A percentile compares a stretch with the other conserved stretches of the same genome.
These are phyloP conservation scores for Microdochium paspali DNA, from an alignment of 2,329 filamentous ascomycete species.

Conservation along the genomic window DNA sequence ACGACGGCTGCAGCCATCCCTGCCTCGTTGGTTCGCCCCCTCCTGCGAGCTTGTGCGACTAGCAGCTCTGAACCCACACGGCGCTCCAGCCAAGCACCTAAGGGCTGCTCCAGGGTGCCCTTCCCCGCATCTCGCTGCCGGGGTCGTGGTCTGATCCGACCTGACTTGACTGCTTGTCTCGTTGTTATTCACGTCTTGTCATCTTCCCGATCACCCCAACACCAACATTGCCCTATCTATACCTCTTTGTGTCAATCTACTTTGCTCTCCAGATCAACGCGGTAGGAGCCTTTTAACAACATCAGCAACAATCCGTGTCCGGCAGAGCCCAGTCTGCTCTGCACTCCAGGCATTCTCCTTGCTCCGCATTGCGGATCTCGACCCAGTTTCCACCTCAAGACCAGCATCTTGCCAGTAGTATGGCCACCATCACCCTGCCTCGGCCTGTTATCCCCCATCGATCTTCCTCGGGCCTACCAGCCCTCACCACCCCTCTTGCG, in stretches of 20 bases:
- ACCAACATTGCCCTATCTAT: background rate
- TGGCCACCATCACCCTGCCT: conserved; percentile 47
- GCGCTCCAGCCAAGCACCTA: background rate
- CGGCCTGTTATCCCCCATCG: conserved; percentile 36
- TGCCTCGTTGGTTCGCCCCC: no score
- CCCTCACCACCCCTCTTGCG: conserved; percentile 29
- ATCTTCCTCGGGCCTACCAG: conserved; percentile 29
- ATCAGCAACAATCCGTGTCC: no score
- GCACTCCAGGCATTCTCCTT: no score
- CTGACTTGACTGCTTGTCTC: background rate
- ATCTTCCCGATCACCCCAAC: background rate
- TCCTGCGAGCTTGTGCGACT: no score
- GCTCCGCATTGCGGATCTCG: no score
- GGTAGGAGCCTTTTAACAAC: no score
- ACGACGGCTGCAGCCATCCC: background rate
- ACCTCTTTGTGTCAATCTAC: no score
- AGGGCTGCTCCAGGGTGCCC: background rate
- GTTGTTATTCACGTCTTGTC: background rate
- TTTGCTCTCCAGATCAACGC: no score
- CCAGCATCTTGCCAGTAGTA: conserved; percentile 13
- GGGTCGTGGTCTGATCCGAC: background rate
- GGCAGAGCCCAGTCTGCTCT: no score
- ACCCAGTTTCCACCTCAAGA: no score
- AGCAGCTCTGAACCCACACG: background rate
- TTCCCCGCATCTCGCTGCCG: background rate